Percentiles rank a stretch among this genome's conserved stretches.
Conservation (phyloP, 306 rosid species). For the Morella rubra region DNA sequence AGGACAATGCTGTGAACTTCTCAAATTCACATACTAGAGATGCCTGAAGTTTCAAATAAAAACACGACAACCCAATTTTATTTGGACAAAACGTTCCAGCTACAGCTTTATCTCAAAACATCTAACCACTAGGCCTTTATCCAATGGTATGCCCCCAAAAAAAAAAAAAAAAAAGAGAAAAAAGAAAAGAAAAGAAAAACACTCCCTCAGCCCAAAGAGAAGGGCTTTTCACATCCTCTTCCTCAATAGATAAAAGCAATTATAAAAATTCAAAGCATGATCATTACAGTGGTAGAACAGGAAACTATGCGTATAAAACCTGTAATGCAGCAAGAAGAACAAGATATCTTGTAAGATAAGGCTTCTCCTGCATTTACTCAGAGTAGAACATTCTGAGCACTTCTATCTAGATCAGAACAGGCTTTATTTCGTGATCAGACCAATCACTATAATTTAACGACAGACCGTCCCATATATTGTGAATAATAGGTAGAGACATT, state of each 20-base stretch:
- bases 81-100: not conserved
- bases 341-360: not conserved
- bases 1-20: not conserved
- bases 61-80: not conserved
- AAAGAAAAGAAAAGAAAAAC: too few relatives aligned
- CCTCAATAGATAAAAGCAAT: not conserved
- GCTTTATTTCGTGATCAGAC: not conserved
- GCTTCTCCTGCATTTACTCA: not conserved
- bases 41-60: not conserved
- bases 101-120: not conserved
- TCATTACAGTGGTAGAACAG: not conserved
- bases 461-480: not conserved
- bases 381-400: not conserved
- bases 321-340: not conserved
- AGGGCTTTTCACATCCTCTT: too few relatives aligned
- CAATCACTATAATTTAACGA: not conserved
- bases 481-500: too few relatives aligned
- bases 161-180: not conserved
- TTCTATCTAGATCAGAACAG: not conserved
- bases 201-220: too few relatives aligned
- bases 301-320: slow-evolving; percentile 2
- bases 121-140: not conserved
- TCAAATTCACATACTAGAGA: not conserved
- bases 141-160: not conserved
- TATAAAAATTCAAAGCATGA: not conserved